phyloP scores from a whole-genome alignment of 2,329 filamentous ascomycete genomes.

The Coniochaeta pulveracea region DNA sequence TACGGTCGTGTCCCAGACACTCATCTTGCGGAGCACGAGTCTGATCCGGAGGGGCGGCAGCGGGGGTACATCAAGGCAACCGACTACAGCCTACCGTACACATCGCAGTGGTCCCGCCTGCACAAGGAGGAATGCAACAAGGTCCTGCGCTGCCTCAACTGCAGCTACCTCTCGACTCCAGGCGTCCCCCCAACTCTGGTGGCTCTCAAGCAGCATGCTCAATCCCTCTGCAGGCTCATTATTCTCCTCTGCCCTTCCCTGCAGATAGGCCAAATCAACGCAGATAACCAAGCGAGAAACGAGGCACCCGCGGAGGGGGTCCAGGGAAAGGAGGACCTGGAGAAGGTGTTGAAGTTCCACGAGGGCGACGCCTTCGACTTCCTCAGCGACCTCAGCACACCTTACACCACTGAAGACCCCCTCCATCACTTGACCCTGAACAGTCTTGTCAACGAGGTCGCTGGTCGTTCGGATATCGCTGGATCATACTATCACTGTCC shows the following conservation, averaged over 20 bases:
- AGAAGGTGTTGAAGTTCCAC: slow-evolving; percentile 23
- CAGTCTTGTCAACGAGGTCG: slow-evolving; percentile 33
- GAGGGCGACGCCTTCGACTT: slow-evolving; percentile 44
- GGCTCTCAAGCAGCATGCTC: slow-evolving; percentile 47
- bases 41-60: slow-evolving; percentile 15
- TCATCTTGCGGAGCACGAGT: slow-evolving; percentile 15
- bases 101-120: slow-evolving; percentile 24
- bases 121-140: slow-evolving; percentile 15
- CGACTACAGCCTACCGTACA: slow-evolving; percentile 28
- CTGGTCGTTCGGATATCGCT: slow-evolving; percentile 25
- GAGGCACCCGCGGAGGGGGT: background rate
- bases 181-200: slow-evolving; percentile 41
- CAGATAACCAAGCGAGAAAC: background rate
- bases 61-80: slow-evolving; percentile 25
- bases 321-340: background rate
- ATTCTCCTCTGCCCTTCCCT: slow-evolving; percentile 30
- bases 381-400: slow-evolving; percentile 35
- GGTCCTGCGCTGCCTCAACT: slow-evolving; percentile 39
- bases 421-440: slow-evolving; percentile 34
- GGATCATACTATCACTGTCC: slow-evolving; percentile 35
- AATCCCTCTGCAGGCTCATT: slow-evolving; percentile 43
- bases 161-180: slow-evolving; percentile 42
- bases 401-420: slow-evolving; percentile 36
- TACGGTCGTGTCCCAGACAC: too few species aligned
- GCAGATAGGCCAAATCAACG: slow-evolving; percentile 17